Evolutionary conservation across 2,329 filamentous ascomycete genomes (phyloP).

Genomic region (Stagonosporopsis vannaccii): DNA sequence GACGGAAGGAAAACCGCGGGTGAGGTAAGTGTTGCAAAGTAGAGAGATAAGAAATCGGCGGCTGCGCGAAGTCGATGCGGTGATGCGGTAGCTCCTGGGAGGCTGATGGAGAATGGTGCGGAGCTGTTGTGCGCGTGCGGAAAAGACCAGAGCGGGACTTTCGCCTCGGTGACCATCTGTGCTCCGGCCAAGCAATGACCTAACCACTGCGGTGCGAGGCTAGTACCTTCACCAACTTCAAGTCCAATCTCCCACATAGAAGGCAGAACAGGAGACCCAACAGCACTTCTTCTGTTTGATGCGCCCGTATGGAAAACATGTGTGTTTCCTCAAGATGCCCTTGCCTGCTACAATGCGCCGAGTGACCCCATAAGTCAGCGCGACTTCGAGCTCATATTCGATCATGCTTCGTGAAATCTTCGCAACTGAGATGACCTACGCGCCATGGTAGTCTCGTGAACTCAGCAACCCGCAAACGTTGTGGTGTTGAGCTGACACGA

Average conservation of each 20-base stretch:
- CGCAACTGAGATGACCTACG: too few species aligned
- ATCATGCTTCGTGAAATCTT: neutral
- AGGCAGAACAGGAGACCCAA: neutral
- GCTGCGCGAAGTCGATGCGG: slow-evolving; percentile 11
- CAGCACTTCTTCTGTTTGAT: neutral
- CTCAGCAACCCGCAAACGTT: too few species aligned
- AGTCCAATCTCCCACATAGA: too few species aligned
- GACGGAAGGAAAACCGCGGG: slow-evolving; percentile 23
- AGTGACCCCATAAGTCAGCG: neutral
- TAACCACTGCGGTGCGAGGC: slow-evolving; percentile 1
- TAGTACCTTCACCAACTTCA: neutral
- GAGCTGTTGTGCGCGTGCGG: slow-evolving; percentile 18
- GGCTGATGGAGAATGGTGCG: slow-evolving; percentile 11
- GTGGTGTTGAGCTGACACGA: too few species aligned
- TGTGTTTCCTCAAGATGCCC: neutral
- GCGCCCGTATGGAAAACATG: neutral
- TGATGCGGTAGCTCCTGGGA: slow-evolving; percentile 9
- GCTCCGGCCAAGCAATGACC: slow-evolving; percentile 14
- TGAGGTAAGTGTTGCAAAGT: slow-evolving; percentile 6
- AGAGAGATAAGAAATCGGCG: slow-evolving; percentile 6
- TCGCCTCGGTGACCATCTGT: slow-evolving; percentile 15
- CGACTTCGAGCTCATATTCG: neutral
- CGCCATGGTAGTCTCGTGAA: too few species aligned
- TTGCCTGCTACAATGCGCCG: neutral
- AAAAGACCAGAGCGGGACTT: slow-evolving; percentile 10